Percentiles rank a stretch among this genome's conserved stretches.
These are phyloP conservation scores for Funneliformis geosporum DNA, from an alignment of 192 early-diverging fungal genomes.

Conservation along the genomic window DNA sequence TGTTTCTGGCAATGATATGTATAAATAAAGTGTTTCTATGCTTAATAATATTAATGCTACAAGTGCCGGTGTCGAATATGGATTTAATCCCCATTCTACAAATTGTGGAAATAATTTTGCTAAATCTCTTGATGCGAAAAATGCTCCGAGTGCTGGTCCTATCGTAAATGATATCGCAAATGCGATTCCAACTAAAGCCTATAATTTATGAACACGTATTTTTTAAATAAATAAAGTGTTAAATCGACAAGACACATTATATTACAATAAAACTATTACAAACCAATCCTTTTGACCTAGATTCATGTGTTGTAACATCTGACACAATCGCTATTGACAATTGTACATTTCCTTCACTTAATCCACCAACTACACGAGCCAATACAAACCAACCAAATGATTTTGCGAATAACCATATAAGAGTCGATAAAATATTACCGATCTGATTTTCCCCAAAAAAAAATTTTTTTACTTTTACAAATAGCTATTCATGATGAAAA, in stretches of 20 bases:
- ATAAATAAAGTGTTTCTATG: conserved; percentile 81
- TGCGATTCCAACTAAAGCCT: conserved; percentile 95
- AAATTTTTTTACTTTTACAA: neutral
- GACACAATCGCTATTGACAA: conserved; percentile 94
- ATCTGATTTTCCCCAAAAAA: conserved; percentile 46
- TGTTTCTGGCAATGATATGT: conserved; percentile 76
- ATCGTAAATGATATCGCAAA: conserved; percentile 96
- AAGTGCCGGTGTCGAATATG: conserved; percentile 86
- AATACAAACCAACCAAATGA: conserved; percentile 84
- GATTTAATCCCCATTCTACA: conserved; percentile 55
- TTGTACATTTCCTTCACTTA: conserved; percentile 98
- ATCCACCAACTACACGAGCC: conserved; percentile 85
- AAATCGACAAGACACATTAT: neutral
- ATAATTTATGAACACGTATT: neutral
- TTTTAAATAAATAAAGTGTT: neutral
- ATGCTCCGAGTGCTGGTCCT: conserved; percentile 88
- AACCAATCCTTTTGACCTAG: conserved; percentile 79
- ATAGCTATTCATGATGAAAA: neutral
- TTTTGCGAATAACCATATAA: conserved; percentile 87
- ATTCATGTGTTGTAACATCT: conserved; percentile 81
- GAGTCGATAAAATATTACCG: conserved; percentile 86
- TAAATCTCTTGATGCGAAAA: conserved; percentile 65
- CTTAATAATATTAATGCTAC: conserved; percentile 82
- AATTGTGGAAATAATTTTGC: conserved; percentile 42
- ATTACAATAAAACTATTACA: conserved; percentile 27